A percentile compares a stretch with the other conserved stretches of the same genome.
phyloP scores from a whole-genome alignment of 495 filamentous ascomycete genomes.

The Penicillium steckii region DNA sequence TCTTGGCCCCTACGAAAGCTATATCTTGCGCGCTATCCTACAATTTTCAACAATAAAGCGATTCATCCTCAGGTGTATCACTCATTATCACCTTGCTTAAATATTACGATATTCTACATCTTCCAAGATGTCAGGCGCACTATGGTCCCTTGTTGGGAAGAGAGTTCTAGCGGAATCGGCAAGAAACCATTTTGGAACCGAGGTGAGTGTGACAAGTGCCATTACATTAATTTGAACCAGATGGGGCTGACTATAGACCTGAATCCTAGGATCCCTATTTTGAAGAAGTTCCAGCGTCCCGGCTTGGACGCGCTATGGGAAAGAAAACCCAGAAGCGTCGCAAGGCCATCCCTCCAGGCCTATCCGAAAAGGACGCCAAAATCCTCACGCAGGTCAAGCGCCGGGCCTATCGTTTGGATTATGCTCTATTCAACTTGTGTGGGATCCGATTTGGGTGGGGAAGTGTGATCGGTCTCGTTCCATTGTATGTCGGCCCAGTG shows the following conservation, averaged over 20 bases:
- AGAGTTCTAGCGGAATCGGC: conserved; percentile 64
- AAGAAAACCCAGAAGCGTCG: conserved; percentile 64
- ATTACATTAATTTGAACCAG: background rate
- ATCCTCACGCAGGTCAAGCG: conserved; percentile 78
- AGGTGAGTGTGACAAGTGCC: conserved; percentile 48
- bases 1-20: conserved; percentile 16
- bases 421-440: conserved; percentile 70
- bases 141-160: conserved; percentile 60
- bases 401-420: conserved; percentile 79
- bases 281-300: conserved; percentile 67
- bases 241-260: conserved; percentile 3
- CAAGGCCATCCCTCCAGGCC: conserved; percentile 66
- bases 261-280: conserved; percentile 65
- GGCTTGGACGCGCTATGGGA: conserved; percentile 55
- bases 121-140: conserved; percentile 46
- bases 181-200: conserved; percentile 65
- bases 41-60: background rate
- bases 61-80: background rate
- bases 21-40: conserved; percentile 11
- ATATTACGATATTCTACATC: background rate
- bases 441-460: conserved; percentile 82
- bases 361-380: conserved; percentile 75
- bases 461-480: conserved; percentile 76
- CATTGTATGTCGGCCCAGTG: conserved; percentile 55
- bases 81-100: background rate